Evolutionary conservation across 2,329 filamentous ascomycete genomes (phyloP), one percentile per base, ranked within the genome.

Genomic region (Claviceps humidiphila): DNA sequence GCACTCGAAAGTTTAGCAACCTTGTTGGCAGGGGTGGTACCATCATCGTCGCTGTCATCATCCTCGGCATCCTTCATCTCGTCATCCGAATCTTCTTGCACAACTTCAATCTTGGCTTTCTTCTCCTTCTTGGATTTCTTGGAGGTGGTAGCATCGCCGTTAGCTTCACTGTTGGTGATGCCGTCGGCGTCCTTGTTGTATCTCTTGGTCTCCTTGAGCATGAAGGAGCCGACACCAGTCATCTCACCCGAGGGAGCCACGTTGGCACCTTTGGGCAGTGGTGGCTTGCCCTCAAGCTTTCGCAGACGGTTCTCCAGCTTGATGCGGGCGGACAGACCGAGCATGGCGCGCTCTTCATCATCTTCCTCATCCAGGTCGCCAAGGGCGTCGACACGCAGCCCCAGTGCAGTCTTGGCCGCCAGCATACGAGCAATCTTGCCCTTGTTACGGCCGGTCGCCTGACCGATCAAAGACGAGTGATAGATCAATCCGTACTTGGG

Each of bases 341-440:
- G 76, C 51, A 84, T 81, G 51, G 85, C 80, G 65, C 89, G 88
- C 68, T 95, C 89, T 67, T 98, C 91, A 60, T 98, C 93, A 30
- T 91, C 87, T 24, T 85, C 82, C 53, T 85, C 80, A 47, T 78
- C 77, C 57, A 80, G 64, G 17, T 68, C 64, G 50, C 64, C 70
- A 24, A 76, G 81, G 30, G 93, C 89, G 69, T 98, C 93, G 49
- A 95, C 87, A 71, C 93, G 89, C 48, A 96, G 77, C 76, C 90
- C 90, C 49, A 98, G 81, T 26, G 93, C 89, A 47, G 91, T 84
- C 77, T 97, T 97, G 60, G 91, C 86, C 48, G 93, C 87, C 56
- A 98, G 80, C 76, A 95, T 89, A 78, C 93, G 88, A 43, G 93
- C 93, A 65, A 98, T 95, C 78, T 98, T 98, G 63, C 93, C 93